Evolutionary conservation across 202 grass and related monocot genomes (phyloP), one percentile per base, ranked within the genome.

Genomic region (Bolboschoenoplectus hybrid): DNA sequence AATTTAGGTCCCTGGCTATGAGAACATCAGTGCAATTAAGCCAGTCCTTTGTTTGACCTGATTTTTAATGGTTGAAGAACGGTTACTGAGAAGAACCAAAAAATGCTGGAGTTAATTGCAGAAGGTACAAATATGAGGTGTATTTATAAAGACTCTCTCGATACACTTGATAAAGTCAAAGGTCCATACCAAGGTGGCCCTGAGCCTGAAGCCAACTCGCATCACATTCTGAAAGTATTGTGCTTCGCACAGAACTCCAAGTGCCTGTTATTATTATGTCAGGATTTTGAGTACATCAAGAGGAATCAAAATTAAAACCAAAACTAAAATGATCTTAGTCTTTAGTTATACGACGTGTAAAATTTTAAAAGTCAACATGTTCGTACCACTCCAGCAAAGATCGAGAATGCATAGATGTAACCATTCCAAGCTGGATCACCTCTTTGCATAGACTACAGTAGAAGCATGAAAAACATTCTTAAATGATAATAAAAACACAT

Each of bases 201-300:
- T 96, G 82, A 99, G 69, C 81, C 97, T 96, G 88, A 92, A 99
- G 82, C 97, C 97, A 19, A 89, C 88, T 66, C 97, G 97, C 97
- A 99, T 99, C 53, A 96, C 97, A 86, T 99, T 99, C 81, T 96
- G 97, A 89, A 98, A 99, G 88, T 99, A 99, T 38, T 99, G 97
- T 87, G 93, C 97, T 91, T 99, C 97, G 80, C 50, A 53, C 82
- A 99, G 89, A 85, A 99, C 97, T 84, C 97, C 97, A 49, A 99
- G 70, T 26, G 86, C 85, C 93, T 98, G 89, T 74, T 74, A 84
- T 85, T 61, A 66, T 86, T 53, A 50, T 32, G 6, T 87, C 73
- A 39, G 60, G 49, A 85, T 74, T 87, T 7, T 6, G 43, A 89
- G 41, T 26, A 83, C 63, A 73, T 73, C 34, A 51, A 81, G 41